Evolutionary conservation across 495 filamentous ascomycete genomes (phyloP), one percentile per base, ranked within the genome.

Genomic region (Sphaerosporella brunnea): DNA sequence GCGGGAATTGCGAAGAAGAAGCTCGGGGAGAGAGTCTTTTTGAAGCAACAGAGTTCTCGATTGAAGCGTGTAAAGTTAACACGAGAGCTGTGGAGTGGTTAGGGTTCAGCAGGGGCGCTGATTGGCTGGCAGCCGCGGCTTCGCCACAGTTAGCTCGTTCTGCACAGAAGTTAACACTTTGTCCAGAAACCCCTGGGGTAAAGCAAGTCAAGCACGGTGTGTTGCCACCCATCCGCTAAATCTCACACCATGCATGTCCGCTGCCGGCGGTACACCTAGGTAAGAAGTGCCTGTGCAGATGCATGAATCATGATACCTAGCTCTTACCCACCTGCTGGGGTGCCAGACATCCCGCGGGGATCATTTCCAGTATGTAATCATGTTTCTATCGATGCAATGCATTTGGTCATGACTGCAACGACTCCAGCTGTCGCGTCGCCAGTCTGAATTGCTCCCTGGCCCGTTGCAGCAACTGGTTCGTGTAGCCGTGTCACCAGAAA

Each of bases 81-180:
- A 8, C 5, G 13, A 5, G n/a, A 5, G 36, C 16, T 15, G 36
- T 21, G 36, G 36, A 15, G 5, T 21, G 39, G 20, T 43, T 43
- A 43, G 39, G 20, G 20, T 23, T 43, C 4, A 16, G 11, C 20
- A 11, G 3, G 18, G 18, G 11, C 36, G 20, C 20, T 43, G 39
- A 43, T 43, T 43, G 39, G 39, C 39, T 25, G 35, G 15, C 9
- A 18, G 13, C 36, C 19, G 36, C 36, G 13, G 2, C 18, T n/a
- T n/a, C 37, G 37, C 41, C 41, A 44, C 41, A 44, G 13, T 44
- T 44, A 15, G 13, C 21, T 26, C 24, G 13, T 26, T 25, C 23
- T 11, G 20, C 5, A 32, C 8, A 46, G 43, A 46, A 34, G 43
- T 46, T 46, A 46, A 46, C 43, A 46, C 10, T 11, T 39, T 46